Percentiles rank a stretch among this genome's conserved stretches.
Conservation (phyloP, 345 rosid species). For the Jatropha curcas region DNA sequence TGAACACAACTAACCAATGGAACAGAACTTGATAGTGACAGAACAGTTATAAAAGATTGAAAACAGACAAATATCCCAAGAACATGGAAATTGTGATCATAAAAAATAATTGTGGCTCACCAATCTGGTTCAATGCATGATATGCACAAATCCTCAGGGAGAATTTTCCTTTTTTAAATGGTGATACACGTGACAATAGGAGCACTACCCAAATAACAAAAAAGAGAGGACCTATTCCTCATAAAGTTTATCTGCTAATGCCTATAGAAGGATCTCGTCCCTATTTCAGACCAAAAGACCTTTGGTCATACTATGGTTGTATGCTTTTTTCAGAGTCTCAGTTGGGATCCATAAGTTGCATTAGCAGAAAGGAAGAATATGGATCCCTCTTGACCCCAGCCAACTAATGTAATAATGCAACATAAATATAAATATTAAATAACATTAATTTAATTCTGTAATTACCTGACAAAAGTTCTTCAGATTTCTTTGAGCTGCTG, state of each 20-base stretch:
- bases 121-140: background rate
- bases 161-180: background rate
- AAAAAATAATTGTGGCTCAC: no score
- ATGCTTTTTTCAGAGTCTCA: background rate
- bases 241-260: background rate
- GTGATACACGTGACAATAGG: background rate
- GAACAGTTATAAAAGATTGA: no score
- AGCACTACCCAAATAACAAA: background rate
- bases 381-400: background rate
- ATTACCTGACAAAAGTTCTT: constrained; percentile 64
- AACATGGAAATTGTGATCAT: no score
- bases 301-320: background rate
- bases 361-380: background rate
- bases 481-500: constrained; percentile 80
- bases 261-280: background rate
- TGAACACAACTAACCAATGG: no score
- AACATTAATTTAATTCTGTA: background rate
- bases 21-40: no score
- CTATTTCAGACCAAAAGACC: background rate
- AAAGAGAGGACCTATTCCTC: background rate
- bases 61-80: no score
- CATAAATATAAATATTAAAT: background rate
- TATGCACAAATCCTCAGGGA: background rate
- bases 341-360: no score
- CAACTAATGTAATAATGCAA: background rate